phyloP scores from a whole-genome alignment of 2,329 filamentous ascomycete species.

The Microcyclosporella mali region DNA sequence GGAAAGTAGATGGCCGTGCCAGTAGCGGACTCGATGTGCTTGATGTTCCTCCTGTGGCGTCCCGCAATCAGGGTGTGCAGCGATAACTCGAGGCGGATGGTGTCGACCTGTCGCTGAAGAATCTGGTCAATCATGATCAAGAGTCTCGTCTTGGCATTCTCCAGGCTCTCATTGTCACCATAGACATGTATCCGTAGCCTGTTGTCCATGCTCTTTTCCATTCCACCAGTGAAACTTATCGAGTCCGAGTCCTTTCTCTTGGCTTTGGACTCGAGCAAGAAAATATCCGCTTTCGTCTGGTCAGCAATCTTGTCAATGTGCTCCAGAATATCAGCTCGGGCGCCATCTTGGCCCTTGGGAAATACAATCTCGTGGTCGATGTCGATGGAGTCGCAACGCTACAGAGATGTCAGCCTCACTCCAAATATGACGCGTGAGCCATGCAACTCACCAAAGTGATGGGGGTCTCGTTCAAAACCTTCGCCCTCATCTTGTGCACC shows the following conservation, averaged over 20 bases:
- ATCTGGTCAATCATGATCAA: constrained; percentile 96
- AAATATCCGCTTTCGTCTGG: constrained; percentile 93
- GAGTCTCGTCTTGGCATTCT: constrained; percentile 93
- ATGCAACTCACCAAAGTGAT: constrained; percentile 71
- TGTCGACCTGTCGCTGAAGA: constrained; percentile 69
- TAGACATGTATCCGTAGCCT: constrained; percentile 90
- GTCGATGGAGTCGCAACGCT: constrained; percentile 91
- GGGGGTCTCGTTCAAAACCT: constrained; percentile 83
- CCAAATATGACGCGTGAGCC: constrained; percentile 1
- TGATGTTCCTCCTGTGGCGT: constrained; percentile 93
- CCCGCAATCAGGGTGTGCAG: constrained; percentile 90
- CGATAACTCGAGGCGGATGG: constrained; percentile 73
- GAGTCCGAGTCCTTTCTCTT: constrained; percentile 66
- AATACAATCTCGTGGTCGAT: constrained; percentile 89
- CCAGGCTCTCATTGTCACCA: constrained; percentile 87
- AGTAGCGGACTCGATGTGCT: constrained; percentile 90
- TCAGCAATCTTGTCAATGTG: constrained; percentile 80
- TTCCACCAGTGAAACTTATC: constrained; percentile 67
- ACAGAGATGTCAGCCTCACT: constrained; percentile 28
- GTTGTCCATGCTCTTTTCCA: constrained; percentile 77
- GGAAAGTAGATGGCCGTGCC: constrained; percentile 98
- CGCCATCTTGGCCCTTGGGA: constrained; percentile 51
- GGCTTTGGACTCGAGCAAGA: constrained; percentile 78
- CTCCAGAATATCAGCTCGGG: constrained; percentile 65
- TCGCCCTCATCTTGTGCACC: constrained; percentile 83